phyloP scores from a whole-genome alignment of 768 basidiomycete genomes.

The Tulasnella calospora region DNA sequence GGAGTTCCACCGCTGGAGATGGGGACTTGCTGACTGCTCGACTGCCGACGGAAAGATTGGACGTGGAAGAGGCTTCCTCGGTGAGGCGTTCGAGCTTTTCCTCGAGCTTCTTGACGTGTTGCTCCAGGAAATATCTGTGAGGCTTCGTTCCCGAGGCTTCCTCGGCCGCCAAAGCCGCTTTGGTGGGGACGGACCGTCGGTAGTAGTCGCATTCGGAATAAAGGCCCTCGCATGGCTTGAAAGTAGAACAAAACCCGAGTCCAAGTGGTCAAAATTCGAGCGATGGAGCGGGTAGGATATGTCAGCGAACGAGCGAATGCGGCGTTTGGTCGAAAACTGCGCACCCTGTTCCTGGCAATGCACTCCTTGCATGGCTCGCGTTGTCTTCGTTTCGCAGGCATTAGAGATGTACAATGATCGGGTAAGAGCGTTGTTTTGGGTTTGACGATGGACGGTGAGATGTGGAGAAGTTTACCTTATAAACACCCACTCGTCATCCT shows the following conservation, averaged over 20 bases:
- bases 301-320: background rate
- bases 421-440: background rate
- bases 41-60: background rate
- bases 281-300: background rate
- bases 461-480: background rate
- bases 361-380: background rate
- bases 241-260: background rate
- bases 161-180: background rate
- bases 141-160: background rate
- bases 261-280: background rate
- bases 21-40: background rate
- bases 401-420: background rate
- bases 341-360: background rate
- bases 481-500: background rate
- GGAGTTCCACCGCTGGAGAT: background rate
- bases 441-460: background rate
- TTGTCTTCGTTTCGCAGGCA: background rate
- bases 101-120: constrained; percentile 11
- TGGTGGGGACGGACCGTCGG: constrained; percentile 1
- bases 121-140: constrained; percentile 12
- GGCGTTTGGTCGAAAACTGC: background rate
- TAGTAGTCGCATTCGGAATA: constrained; percentile 11
- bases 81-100: constrained; percentile 1
- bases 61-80: background rate
- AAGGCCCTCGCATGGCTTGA: background rate